Evolutionary conservation across 2,329 filamentous ascomycete genomes (phyloP).

Genomic region (Cladosporium cucumerinum): DNA sequence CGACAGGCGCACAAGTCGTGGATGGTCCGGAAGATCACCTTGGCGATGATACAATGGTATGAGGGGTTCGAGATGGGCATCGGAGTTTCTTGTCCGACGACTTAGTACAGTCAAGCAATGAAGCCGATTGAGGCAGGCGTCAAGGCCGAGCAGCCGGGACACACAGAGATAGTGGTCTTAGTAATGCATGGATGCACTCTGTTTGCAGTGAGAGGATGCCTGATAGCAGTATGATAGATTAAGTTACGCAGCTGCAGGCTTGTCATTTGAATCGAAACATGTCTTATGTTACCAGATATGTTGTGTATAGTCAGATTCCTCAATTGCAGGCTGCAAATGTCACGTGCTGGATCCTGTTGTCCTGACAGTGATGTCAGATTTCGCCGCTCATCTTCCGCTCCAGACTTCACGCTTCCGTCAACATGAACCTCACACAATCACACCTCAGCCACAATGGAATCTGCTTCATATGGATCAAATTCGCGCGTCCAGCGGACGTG

Average conservation of each 20-base stretch:
- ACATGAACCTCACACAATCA: neutral
- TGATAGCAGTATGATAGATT: neutral
- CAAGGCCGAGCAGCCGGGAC: constrained; percentile 5
- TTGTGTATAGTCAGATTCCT: neutral
- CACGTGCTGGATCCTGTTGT: neutral
- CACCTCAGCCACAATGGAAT: neutral
- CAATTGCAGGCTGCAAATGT: neutral
- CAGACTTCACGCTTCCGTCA: neutral
- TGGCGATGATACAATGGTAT: neutral
- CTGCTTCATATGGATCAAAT: neutral
- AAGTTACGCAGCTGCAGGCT: neutral
- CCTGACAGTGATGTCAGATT: neutral
- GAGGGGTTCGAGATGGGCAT: neutral
- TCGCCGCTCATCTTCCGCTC: neutral
- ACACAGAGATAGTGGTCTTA: constrained; percentile 13
- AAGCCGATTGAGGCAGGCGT: constrained; percentile 8
- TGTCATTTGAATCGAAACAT: neutral
- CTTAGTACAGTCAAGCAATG: neutral
- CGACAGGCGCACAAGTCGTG: neutral
- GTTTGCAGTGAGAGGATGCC: neutral
- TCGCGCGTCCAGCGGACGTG: neutral
- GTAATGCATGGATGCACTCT: neutral
- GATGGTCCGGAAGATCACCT: neutral
- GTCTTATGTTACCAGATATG: neutral
- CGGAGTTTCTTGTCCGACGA: neutral